Evolutionary conservation across 2,329 filamentous ascomycete genomes (phyloP).

Genomic region (Chaetomiaceae sp.): DNA sequence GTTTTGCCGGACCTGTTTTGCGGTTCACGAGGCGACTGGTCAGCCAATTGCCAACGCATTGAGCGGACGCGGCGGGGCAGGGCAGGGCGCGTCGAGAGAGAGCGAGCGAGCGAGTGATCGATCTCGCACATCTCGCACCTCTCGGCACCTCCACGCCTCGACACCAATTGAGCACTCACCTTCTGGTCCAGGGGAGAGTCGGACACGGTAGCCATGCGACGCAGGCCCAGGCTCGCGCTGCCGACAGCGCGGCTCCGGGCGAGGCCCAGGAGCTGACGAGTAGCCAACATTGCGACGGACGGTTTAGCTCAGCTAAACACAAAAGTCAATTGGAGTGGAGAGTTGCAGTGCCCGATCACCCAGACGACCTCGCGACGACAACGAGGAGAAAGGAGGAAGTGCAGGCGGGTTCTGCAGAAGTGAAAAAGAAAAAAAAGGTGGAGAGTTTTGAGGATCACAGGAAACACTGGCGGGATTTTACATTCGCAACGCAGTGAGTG

Average conservation of each 20-base stretch:
- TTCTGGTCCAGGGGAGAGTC: conserved; percentile 87
- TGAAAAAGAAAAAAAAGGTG: conserved; percentile 33
- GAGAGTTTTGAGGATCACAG: conserved; percentile 35
- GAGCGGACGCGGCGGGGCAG: background rate
- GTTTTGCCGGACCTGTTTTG: conserved; percentile 68
- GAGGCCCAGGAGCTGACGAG: conserved; percentile 65
- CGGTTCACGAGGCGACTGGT: conserved; percentile 15
- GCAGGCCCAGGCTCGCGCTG: conserved; percentile 55
- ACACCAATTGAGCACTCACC: conserved; percentile 45
- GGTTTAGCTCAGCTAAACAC: conserved; percentile 21
- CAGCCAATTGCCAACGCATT: conserved; percentile 9
- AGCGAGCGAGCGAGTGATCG: no score
- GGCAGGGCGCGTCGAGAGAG: no score
- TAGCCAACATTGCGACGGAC: conserved; percentile 61
- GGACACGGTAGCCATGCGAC: conserved; percentile 77
- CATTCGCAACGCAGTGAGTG: conserved; percentile 16
- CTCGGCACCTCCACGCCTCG: no score
- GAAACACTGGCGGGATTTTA: conserved; percentile 28
- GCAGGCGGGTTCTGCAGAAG: conserved; percentile 11
- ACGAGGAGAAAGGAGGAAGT: conserved; percentile 24
- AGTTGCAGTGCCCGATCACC: conserved; percentile 25
- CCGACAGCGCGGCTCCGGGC: conserved; percentile 56
- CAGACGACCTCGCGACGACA: conserved; percentile 29
- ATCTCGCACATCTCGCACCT: no score
- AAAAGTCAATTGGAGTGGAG: conserved; percentile 35